A percentile compares a stretch with the other conserved stretches of the same genome.
Conservation (phyloP, 805 yeast species). For the Schizosaccharomyces japonicus region DNA sequence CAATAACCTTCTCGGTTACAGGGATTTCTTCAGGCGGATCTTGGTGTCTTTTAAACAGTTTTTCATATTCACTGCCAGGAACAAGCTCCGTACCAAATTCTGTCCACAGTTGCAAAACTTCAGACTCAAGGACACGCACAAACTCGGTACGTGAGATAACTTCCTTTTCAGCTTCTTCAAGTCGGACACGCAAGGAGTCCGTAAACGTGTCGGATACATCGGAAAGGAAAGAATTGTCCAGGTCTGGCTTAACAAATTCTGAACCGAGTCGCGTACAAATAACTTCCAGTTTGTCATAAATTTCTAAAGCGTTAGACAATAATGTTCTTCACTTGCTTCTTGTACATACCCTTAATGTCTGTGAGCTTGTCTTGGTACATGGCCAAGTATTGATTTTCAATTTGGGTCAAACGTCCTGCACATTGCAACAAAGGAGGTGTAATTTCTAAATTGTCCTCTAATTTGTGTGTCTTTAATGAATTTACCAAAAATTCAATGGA, state of each 20-base stretch:
- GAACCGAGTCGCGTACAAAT: not conserved
- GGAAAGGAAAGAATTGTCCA: not conserved
- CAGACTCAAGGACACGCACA: not conserved
- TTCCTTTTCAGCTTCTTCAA: not conserved
- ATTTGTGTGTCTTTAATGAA: not conserved
- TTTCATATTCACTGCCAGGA: not conserved
- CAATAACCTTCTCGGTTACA: constrained; percentile 13
- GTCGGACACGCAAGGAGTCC: not conserved
- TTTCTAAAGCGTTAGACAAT: not conserved
- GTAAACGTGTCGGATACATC: constrained; percentile 3
- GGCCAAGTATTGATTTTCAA: not conserved
- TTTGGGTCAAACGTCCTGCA: not conserved
- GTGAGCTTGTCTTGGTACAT: not conserved
- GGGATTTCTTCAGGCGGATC: constrained; percentile 13
- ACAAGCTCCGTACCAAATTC: not conserved
- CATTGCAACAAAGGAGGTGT: not conserved
- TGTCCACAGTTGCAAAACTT: not conserved
- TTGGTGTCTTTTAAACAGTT: constrained; percentile 7
- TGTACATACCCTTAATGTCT: not conserved
- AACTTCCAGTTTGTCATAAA: not conserved
- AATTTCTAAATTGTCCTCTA: not conserved
- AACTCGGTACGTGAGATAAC: not conserved
- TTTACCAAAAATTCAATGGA: not conserved
- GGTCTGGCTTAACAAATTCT: not conserved
- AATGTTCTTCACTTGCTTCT: too few species aligned